A percentile compares a stretch with the other conserved stretches of the same genome.
phyloP scores from a whole-genome alignment of 768 basidiomycete species.

The Paxillus rubicundulus region DNA sequence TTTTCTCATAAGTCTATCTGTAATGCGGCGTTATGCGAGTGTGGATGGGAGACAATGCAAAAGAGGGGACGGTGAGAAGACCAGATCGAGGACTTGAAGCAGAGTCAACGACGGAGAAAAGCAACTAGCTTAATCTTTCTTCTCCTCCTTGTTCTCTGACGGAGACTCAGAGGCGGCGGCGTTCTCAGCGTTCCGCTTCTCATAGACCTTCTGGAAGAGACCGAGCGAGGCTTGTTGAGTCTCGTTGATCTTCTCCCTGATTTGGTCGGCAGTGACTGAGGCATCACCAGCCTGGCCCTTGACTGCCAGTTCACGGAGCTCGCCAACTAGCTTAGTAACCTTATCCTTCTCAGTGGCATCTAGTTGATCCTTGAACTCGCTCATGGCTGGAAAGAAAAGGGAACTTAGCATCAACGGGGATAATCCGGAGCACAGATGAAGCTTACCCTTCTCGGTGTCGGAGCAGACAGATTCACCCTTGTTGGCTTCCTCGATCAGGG shows the following conservation, averaged over 20 bases:
- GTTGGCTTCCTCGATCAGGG: slow-evolving; percentile 94
- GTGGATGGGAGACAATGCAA: slow-evolving; percentile 15
- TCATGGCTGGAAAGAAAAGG: slow-evolving; percentile 60
- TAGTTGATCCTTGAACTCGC: slow-evolving; percentile 96
- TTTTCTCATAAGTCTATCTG: slow-evolving; percentile 29
- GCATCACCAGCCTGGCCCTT: slow-evolving; percentile 90
- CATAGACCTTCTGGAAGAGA: slow-evolving; percentile 97
- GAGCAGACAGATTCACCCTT: slow-evolving; percentile 91
- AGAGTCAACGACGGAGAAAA: not conserved
- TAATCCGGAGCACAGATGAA: not conserved
- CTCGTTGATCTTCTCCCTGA: slow-evolving; percentile 91
- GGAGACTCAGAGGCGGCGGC: slow-evolving; percentile 43
- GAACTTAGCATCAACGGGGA: not conserved
- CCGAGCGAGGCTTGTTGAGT: slow-evolving; percentile 93
- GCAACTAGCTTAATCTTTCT: slow-evolving; percentile 67
- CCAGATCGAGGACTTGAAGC: slow-evolving; percentile 13
- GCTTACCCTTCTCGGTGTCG: slow-evolving; percentile 92
- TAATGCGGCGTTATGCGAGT: slow-evolving; percentile 14
- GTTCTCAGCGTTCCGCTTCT: slow-evolving; percentile 83
- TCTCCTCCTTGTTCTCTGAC: slow-evolving; percentile 58
- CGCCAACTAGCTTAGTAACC: slow-evolving; percentile 79
- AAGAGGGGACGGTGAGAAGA: slow-evolving; percentile 23
- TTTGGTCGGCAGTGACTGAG: slow-evolving; percentile 76
- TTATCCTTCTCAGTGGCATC: slow-evolving; percentile 92
- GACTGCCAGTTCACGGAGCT: slow-evolving; percentile 83